A percentile compares a stretch with the other conserved stretches of the same genome.
Conservation (phyloP, 257 asterid genomes). For the Petrea volubilis region DNA sequence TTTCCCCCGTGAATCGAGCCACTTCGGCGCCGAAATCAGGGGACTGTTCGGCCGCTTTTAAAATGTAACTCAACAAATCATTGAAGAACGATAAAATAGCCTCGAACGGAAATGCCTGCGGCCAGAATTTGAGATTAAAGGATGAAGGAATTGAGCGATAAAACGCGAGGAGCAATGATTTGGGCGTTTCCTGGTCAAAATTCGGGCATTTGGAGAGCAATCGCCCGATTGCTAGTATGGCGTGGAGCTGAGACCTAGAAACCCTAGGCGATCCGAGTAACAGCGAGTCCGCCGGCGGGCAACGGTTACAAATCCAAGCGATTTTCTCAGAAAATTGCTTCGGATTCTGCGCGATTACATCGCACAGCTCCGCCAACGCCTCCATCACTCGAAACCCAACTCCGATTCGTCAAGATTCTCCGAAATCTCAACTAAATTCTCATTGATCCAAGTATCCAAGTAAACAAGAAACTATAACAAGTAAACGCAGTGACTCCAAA, state of each 20-base stretch:
- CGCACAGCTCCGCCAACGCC: conserved; percentile 83
- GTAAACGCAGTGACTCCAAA: conserved; percentile 14
- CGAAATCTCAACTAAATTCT: conserved; percentile 26
- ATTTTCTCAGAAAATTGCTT: conserved; percentile 62
- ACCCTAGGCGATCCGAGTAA: conserved; percentile 77
- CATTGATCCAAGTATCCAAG: conserved; percentile 33
- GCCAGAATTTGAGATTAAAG: conserved; percentile 73
- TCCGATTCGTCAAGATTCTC: conserved; percentile 25
- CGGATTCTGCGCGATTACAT: conserved; percentile 72
- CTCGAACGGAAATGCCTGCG: conserved; percentile 69
- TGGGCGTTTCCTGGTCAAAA: conserved; percentile 64
- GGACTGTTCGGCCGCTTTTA: conserved; percentile 56
- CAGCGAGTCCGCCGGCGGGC: conserved; percentile 77
- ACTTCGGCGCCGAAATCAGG: conserved; percentile 69
- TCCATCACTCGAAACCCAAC: conserved; percentile 56
- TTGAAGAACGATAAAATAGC: conserved; percentile 61
- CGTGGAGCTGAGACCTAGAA: conserved; percentile 88
- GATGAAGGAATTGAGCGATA: conserved; percentile 78
- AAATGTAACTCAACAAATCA: conserved; percentile 62
- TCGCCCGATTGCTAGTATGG: conserved; percentile 73
- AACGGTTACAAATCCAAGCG: conserved; percentile 88
- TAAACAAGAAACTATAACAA: neutral
- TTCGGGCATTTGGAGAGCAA: conserved; percentile 73
- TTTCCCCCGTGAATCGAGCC: conserved; percentile 76
- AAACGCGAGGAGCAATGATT: conserved; percentile 68